Evolutionary conservation across 495 filamentous ascomycete genomes (phyloP), one percentile per base, ranked within the genome.

Genomic region (Massariosphaeria phaeospora): DNA sequence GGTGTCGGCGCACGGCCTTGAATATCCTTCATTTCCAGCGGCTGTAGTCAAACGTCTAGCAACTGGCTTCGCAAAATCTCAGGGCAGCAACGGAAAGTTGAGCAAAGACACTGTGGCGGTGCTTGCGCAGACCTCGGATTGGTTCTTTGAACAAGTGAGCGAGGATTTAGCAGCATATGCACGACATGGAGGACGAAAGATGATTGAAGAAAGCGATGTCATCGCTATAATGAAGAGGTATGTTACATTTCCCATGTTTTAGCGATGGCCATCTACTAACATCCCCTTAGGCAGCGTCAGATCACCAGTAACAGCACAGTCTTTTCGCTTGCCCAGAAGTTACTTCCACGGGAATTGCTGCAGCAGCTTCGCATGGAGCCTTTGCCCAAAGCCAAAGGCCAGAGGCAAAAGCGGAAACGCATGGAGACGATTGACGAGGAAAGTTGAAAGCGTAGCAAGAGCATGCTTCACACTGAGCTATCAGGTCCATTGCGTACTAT

Each of bases 121-220:
- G 21, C 83, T 96, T 31, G 80, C 84, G 65, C 82, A 86, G 62
- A 87, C 88, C 13, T 85, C 84, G 15, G 86, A 91, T 29, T 89
- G 85, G 82, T 96, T 88, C 69, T 94, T 95, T 64, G 85, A 91
- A 62, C 90, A 95, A 67, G 73, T 84, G 12, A 79, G 85, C 50
- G 86, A 87, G 21, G 88, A 94, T 63, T 72, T 96, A 53, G 79
- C 78, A 2, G 81, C 77, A 1, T 96, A 90, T 69, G 85, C 90
- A 8, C 75, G 83, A 42, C 90, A 96, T 68, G 89, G 86, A 3
- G 81, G 84, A 25, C 79, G 90, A 34, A 91, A 84, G 68, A 89
- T 82, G 3, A 91, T 96, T 64, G 85, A 93, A 48, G 89, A 94
- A 64, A 82, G 74, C 48, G 90, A 96, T 69, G 81, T 91, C 63